Evolutionary conservation across 2,329 filamentous ascomycete genomes (phyloP), one percentile per base, ranked within the genome.

Genomic region (Graphium sp.): DNA sequence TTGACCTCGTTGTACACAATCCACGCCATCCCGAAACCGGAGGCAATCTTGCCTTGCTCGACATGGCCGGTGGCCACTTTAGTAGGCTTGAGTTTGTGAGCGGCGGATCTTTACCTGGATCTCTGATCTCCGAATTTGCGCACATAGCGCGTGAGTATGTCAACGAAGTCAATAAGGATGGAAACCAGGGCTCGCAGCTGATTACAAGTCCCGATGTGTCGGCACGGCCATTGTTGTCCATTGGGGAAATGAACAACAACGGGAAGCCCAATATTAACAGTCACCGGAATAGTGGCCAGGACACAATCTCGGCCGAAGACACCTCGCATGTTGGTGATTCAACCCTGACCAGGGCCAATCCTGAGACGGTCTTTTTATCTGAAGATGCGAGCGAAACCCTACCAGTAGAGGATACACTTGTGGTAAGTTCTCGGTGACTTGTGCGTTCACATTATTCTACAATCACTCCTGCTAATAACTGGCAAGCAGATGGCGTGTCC

Each of bases 101-200:
- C 11, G 43, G 40, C 2, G 49, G 51, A 1, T 40, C 42, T 4
- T 35, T 59, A 0, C 53, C 49, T 0, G 44, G 43, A 1, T 53
- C 50, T 2, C 36, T 55, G 5, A 38, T 56, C 4, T 41, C 48
- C 3, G 49, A 56, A 22, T 55, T 58, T 32, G 44, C 50, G 0
- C 44, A 55, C 32, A 55, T 59, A 26, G 55, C 55, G 0, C 41
- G 53, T 2, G 48, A 58, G 22, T 57, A 55, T 19, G 46, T 55
- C 11, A 45, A 43, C 26, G 37, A 22, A n/a, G 25, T 19, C n/a
- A 27, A 27, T 12, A 16, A 16, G 25, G 17, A 27, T 7, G 25
- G 17, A 19, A 16, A 16, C 9, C 24, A 26, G 13, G 16, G 14
- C 12, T 17, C 24, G 9, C 12, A 14, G 6, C 16, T 26, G 7